Percentiles rank a stretch among this genome's conserved stretches.
Evolutionary conservation across 208 protist species (phyloP).

Genomic region (Leishmania mexicana): DNA sequence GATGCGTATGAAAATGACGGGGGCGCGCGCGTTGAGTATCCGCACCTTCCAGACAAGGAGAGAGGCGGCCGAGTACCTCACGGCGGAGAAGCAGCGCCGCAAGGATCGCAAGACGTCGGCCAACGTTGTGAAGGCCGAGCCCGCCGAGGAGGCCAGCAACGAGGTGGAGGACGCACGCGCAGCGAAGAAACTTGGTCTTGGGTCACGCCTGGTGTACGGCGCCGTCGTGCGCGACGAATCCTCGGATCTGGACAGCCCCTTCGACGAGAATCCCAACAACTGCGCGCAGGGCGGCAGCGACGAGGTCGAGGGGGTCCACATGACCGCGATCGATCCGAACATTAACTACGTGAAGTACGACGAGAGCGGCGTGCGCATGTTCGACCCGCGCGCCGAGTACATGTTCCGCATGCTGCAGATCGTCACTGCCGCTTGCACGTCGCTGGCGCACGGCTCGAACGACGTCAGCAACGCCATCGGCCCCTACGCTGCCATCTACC

Average conservation of each 20-base stretch:
- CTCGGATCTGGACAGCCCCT: conserved; percentile 5
- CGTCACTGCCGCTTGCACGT: conserved; percentile 65
- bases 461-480: conserved; percentile 78
- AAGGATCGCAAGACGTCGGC: neutral
- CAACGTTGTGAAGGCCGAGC: neutral
- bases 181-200: conserved; percentile 10
- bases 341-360: conserved; percentile 25
- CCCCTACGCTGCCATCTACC: conserved; percentile 64
- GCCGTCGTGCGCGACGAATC: conserved; percentile 25
- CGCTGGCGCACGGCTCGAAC: conserved; percentile 69
- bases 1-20: conserved; percentile 32
- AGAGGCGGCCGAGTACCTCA: conserved; percentile 15
- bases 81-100: conserved; percentile 1
- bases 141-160: neutral
- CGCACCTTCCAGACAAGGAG: conserved; percentile 11
- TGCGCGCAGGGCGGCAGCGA: neutral
- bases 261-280: neutral
- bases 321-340: conserved; percentile 8
- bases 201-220: conserved; percentile 23
- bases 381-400: conserved; percentile 63
- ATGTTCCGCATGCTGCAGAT: conserved; percentile 72
- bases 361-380: conserved; percentile 33
- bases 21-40: conserved; percentile 18
- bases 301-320: neutral
- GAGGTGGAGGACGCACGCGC: conserved; percentile 8